A percentile compares a stretch with the other conserved stretches of the same genome.
Evolutionary conservation across 805 yeast genomes (phyloP).

Genomic region (Hanseniaspora pseudoguilliermondii): DNA sequence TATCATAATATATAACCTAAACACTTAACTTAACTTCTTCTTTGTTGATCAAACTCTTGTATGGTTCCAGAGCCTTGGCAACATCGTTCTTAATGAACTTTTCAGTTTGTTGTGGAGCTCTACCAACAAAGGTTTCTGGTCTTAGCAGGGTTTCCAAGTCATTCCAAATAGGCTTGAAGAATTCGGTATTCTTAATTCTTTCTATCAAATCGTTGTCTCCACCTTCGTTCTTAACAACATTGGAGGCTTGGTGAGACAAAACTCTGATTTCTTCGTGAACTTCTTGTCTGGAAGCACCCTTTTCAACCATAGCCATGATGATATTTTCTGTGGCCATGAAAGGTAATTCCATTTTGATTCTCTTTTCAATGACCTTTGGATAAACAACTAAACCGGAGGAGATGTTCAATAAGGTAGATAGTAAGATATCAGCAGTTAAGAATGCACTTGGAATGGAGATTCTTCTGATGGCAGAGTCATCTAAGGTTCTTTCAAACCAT

Average conservation of each 20-base stretch:
- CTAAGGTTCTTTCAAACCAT: slow-evolving; percentile 98
- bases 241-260: slow-evolving; percentile 91
- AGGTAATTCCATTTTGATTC: slow-evolving; percentile 88
- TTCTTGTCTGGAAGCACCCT: slow-evolving; percentile 95
- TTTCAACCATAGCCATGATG: slow-evolving; percentile 98
- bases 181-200: slow-evolving; percentile 61
- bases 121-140: slow-evolving; percentile 90
- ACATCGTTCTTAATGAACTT: slow-evolving; percentile 81
- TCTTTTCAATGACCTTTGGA: slow-evolving; percentile 96
- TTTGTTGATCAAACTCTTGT: slow-evolving; percentile 42
- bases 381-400: slow-evolving; percentile 93
- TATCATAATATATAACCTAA: slow-evolving; percentile 26
- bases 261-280: slow-evolving; percentile 97
- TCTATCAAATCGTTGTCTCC: slow-evolving; percentile 96
- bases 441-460: slow-evolving; percentile 93
- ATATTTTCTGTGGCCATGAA: slow-evolving; percentile 99
- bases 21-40: slow-evolving; percentile 73
- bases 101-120: slow-evolving; percentile 96
- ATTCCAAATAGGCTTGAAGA: slow-evolving; percentile 79
- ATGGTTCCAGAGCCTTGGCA: slow-evolving; percentile 64
- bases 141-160: slow-evolving; percentile 72
- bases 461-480: slow-evolving; percentile 95
- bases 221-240: slow-evolving; percentile 94
- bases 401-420: slow-evolving; percentile 80
- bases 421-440: slow-evolving; percentile 84